A percentile compares a stretch with the other conserved stretches of the same genome.
These are phyloP conservation scores for Pittosporum tobira DNA, from an alignment of 129 eudicot species.

Conservation along the genomic window DNA sequence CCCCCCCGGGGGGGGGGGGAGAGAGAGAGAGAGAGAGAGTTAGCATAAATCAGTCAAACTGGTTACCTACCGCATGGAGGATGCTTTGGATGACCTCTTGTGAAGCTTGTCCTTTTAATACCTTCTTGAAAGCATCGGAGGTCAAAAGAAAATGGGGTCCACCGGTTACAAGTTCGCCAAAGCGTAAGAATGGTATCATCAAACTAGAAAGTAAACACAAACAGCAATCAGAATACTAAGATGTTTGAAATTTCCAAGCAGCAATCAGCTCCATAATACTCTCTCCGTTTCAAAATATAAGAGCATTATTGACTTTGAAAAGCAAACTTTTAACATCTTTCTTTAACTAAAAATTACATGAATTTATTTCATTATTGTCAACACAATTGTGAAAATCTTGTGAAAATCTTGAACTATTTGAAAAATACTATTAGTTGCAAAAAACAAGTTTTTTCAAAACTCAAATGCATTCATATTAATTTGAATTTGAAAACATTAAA, in stretches of 20 bases:
- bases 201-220: slow-evolving; percentile 35
- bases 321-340: too few relatives aligned
- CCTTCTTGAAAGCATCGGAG: slow-evolving; percentile 85
- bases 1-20: too few relatives aligned
- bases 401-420: too few relatives aligned
- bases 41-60: background rate
- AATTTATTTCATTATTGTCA: too few relatives aligned
- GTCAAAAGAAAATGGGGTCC: slow-evolving; percentile 87
- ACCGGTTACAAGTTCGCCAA: slow-evolving; percentile 78
- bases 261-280: background rate
- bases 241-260: background rate
- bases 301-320: too few relatives aligned
- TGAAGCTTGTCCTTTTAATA: slow-evolving; percentile 85
- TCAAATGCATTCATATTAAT: too few relatives aligned
- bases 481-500: too few relatives aligned
- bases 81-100: slow-evolving; percentile 67
- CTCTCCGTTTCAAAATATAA: too few relatives aligned
- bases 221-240: slow-evolving; percentile 20
- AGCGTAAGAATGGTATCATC: slow-evolving; percentile 79
- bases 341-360: too few relatives aligned
- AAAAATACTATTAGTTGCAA: too few relatives aligned
- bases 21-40: background rate
- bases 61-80: slow-evolving; percentile 55
- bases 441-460: too few relatives aligned
- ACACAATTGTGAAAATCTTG: too few relatives aligned